phyloP scores from a whole-genome alignment of 1,284 basidiomycete genomes.

The Marasmius sp. region DNA sequence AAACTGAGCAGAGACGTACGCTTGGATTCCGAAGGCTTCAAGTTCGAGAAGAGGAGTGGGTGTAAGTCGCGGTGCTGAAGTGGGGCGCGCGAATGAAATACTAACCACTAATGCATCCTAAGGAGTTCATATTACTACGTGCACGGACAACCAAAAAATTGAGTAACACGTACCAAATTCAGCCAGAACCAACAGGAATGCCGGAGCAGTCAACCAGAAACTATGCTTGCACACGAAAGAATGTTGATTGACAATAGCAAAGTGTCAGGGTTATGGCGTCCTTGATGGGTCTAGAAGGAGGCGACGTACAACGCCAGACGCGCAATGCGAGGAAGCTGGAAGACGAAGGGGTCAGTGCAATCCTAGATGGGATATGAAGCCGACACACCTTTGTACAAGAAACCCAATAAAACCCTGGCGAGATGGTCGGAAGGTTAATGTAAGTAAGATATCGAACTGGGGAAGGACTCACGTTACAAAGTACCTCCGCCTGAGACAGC shows the following conservation, averaged over 20 bases:
- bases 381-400: constrained; percentile 1
- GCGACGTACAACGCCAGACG: constrained; percentile 1
- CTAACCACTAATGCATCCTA: constrained; percentile 13
- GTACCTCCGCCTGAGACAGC: background rate
- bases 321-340: background rate
- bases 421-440: background rate
- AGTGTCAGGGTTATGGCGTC: background rate
- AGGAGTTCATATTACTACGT: constrained; percentile 18
- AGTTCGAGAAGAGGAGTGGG: constrained; percentile 9
- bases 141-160: background rate
- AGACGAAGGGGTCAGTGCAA: background rate
- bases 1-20: constrained; percentile 10
- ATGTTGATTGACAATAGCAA: background rate
- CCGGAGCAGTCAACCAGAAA: constrained; percentile 21
- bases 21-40: constrained; percentile 20
- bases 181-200: constrained; percentile 23
- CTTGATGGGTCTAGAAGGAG: background rate
- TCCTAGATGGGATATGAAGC: background rate
- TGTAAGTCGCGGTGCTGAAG: background rate
- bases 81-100: constrained; percentile 8
- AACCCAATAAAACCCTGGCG: constrained; percentile 3
- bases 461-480: background rate
- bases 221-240: constrained; percentile 28
- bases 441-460: background rate
- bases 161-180: constrained; percentile 19